Evolutionary conservation across 2,329 filamentous ascomycete genomes (phyloP), one percentile per base, ranked within the genome.

Genomic region (Penicillium fuscoglaucum): DNA sequence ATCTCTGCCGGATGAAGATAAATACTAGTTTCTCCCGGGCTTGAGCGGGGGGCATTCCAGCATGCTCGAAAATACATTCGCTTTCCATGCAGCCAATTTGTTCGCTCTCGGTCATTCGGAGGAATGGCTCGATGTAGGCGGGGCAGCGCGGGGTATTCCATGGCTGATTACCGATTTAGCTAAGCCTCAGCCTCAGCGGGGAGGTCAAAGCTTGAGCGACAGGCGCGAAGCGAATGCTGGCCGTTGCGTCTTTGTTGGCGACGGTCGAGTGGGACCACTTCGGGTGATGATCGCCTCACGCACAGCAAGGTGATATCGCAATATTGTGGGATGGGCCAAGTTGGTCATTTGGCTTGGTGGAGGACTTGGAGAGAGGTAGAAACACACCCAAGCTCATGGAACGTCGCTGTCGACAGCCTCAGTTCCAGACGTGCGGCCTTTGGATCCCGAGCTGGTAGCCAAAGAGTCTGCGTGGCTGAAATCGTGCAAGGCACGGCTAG

Each of bases 371-470:
- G 7, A 8, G 21, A 28, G 46, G 21, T 37, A 29, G 21, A 15
- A n/a, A 35, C 17, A 47, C 7, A 47, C 3, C 21, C 17, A 19
- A 13, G 15, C 17, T 59, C 52, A 56, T 40, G 28, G 26, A n/a
- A 52, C 5, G 17, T 51, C 53, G 13, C 9, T 24, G 1, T 60
- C 60, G 17, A 67, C 51, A 13, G 58, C 51, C 26, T 65, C 65
- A 3, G 60, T 58, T 17, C 64, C 63, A 6, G 57, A 61, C 4
- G 53, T 29, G 17, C 47, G 59, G 15, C 57, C 61, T 26, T 68
- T 68, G 4, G 55, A 66, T 6, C 47, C 59, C 2, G 55, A 52
- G 26, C 60, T 65, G 12, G 66, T 59, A 1, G 58, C 55, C 28
- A 54, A 26, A 31, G 51, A 51, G 49, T 61, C 61, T 17, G 54